Conservation (phyloP, 1,139 yeast genomes). For the Protomyces inundatus region DNA sequence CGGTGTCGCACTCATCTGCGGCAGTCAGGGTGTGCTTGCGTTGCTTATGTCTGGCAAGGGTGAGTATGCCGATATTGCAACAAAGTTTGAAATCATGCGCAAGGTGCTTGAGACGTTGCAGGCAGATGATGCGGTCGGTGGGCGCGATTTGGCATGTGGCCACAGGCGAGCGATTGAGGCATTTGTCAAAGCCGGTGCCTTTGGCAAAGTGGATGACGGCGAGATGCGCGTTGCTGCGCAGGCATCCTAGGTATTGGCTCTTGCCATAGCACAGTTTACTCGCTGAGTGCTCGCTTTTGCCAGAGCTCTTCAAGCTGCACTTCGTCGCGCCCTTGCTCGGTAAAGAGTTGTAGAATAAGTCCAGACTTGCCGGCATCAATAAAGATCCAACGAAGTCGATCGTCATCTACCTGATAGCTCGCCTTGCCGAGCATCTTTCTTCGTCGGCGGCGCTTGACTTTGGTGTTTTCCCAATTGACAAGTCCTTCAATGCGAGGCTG, state of each 20-base stretch:
- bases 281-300: constrained; percentile 8
- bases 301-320: constrained; percentile 18
- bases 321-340: constrained; percentile 18
- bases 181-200: neutral
- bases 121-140: neutral
- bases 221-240: neutral
- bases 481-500: constrained; percentile 15
- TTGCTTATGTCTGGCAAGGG: neutral
- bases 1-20: neutral
- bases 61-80: neutral
- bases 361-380: constrained; percentile 18
- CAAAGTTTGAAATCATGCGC: neutral
- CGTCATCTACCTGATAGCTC: constrained; percentile 20
- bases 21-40: neutral
- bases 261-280: neutral
- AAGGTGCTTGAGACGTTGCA: neutral
- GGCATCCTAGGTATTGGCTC: neutral
- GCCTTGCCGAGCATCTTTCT: constrained; percentile 21
- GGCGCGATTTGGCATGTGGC: neutral
- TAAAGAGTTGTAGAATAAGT: constrained; percentile 13
- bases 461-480: constrained; percentile 22
- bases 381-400: constrained; percentile 18
- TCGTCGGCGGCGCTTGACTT: constrained; percentile 19
- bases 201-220: neutral
- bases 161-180: neutral